Conservation (phyloP, 2,329 filamentous ascomycete species). For the Cadophora sp. region DNA sequence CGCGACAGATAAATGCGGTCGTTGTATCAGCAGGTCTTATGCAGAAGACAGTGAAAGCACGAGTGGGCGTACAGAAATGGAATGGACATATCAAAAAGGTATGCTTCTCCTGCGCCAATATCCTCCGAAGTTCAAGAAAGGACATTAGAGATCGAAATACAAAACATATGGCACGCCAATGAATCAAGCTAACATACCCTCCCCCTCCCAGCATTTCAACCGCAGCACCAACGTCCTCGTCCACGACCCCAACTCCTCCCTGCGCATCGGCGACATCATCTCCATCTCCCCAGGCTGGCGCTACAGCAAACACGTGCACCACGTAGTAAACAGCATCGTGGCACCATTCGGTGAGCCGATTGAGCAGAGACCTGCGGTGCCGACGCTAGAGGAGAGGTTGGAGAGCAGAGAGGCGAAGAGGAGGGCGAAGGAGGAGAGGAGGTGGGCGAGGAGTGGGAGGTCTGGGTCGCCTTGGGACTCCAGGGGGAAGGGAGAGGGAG, state of each 20-base stretch:
- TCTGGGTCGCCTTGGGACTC: background rate
- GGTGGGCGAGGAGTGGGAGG: slow-evolving; percentile 27
- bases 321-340: slow-evolving; percentile 78
- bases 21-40: slow-evolving; percentile 81
- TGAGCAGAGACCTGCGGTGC: slow-evolving; percentile 68
- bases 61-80: slow-evolving; percentile 74
- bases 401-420: slow-evolving; percentile 60
- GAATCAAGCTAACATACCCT: background rate
- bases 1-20: slow-evolving; percentile 49
- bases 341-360: slow-evolving; percentile 72
- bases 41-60: slow-evolving; percentile 80
- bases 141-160: too few relatives aligned
- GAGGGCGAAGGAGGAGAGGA: slow-evolving; percentile 61
- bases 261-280: slow-evolving; percentile 77
- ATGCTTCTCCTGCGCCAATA: too few relatives aligned
- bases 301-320: slow-evolving; percentile 70
- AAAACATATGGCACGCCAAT: too few relatives aligned
- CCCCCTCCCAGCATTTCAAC: slow-evolving; percentile 63
- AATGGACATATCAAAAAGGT: slow-evolving; percentile 78
- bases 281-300: slow-evolving; percentile 71
- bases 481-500: slow-evolving; percentile 1
- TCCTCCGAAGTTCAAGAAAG: too few relatives aligned
- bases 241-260: slow-evolving; percentile 78
- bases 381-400: slow-evolving; percentile 67
- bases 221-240: slow-evolving; percentile 71